Base-by-base conservation (phyloP, 1,284 basidiomycete species). In the Abortiporus biennis region DNA sequence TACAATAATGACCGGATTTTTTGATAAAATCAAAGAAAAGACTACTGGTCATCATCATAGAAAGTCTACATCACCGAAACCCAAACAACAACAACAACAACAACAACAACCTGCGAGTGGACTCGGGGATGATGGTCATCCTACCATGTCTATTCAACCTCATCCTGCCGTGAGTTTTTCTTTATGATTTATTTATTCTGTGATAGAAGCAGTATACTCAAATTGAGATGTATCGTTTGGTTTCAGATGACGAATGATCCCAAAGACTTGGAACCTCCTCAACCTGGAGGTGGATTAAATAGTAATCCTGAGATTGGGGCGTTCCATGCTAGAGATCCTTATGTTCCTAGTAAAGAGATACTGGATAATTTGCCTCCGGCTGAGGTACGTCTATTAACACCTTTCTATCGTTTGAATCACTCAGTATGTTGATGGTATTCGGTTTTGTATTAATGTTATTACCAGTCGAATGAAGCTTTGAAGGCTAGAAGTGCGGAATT, bases 161-260 rank as follows among this genome's bases (percentile, higher is more conserved):
- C 73, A 76, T 53, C 74, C 74, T 35, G 73, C 72, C 46, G 73
- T 74, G 51, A 38, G 69, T 60, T 6, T 6, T 16, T 9, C 15
- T 13, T 23, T 1, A 8, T 22, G 11, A 6, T 33, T 20, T 17
- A 4, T 24, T 21, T 15, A 2, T 17, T n/a, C 19, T 16, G 6
- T 29, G 6, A 12, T 5, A 2, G 8, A 13, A n/a, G n/a, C 27
- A 29, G 27, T 29, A 29, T 9, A 29, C 27, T 30, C 35, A 21
- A 6, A 31, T 22, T 22, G 2, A 29, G 11, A 20, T 17, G 6
- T n/a, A 8, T 13, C 27, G 11, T 30, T 36, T 12, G 21, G 27
- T 15, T 35, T 41, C 42, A 76, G 74, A 74, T 68, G 59, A 61
- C 67, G 11, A 76, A 76, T 47, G 64, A 76, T 51, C 73, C 74